Base-by-base conservation (phyloP, 208 protist species). In the Trypanosoma caninum region DNA sequence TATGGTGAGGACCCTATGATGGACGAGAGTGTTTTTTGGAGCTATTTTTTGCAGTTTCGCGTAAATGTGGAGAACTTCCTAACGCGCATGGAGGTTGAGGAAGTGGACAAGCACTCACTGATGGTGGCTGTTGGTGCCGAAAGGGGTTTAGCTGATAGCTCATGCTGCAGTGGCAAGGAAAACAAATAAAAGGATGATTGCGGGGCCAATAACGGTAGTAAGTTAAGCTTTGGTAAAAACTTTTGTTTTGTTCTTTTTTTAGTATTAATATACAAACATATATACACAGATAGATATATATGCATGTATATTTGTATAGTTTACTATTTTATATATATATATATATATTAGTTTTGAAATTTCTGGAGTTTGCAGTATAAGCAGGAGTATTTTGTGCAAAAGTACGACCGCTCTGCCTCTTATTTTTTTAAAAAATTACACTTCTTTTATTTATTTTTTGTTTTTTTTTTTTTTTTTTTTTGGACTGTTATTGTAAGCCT, bases 11-110 rank as follows among this genome's bases (percentile, higher is more conserved):
- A 93, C 38, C 51, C 72, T 6, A 57, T 44, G 25, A 58, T 54
- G 5, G 86, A 93, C 59, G 86, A 89, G 52, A 86, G 73, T 16
- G 52, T 72, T 3, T 37, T 93, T 10, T 89, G 82, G 82, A 63
- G 47, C 31, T 78, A 80, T 55, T 64, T 93, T 18, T 25, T 79
- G 40, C 72, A 81, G 54, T 86, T 93, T 56, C 64, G 63, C 46
- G 67, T 52, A 18, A 72, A 88, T 27, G 76, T 88, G 14, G 44
- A 74, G 46, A 53, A 41, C 25, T 79, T 76, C 27, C 60, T 81
- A 6, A 65, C 74, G 20, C 68, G 61, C 25, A 59, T 77, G 45
- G 57, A 65, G 51, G 31, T 33, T 8, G 50, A 72, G 22, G 50
- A 4, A 22, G 20, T 61, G 20, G 27, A 40, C 22, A 72, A 72